Evolutionary conservation across 345 rosid genomes (phyloP).

Genomic region (Heritiera fomes): DNA sequence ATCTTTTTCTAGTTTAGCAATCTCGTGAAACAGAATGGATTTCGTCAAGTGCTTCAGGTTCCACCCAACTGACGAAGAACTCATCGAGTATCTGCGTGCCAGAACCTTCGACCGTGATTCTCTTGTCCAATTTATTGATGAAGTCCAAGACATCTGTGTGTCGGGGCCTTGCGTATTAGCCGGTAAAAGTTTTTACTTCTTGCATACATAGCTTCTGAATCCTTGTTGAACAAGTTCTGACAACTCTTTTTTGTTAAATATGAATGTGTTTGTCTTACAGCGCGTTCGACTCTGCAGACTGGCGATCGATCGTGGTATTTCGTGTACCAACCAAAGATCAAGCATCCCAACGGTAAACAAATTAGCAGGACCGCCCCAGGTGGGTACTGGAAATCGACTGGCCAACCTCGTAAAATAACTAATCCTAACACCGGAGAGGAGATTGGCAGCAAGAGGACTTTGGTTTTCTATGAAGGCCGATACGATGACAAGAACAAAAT

Average conservation of each 20-base stretch:
- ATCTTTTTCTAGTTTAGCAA: not conserved
- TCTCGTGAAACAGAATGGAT: not conserved
- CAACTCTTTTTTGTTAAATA: not conserved
- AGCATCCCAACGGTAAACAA: not conserved
- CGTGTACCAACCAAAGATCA: not conserved
- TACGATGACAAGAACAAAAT: conserved; percentile 1
- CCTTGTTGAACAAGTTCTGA: not conserved
- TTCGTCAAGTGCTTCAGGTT: not conserved
- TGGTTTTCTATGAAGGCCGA: conserved; percentile 14
- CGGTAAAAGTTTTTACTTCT: not conserved
- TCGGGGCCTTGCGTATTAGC: not conserved
- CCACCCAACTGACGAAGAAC: conserved; percentile 10
- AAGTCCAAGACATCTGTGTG: conserved; percentile 5
- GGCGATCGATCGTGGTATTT: not conserved
- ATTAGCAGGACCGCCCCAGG: not conserved
- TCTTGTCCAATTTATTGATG: not conserved
- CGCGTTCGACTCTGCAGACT: not conserved
- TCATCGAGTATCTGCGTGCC: conserved; percentile 1
- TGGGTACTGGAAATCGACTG: conserved; percentile 27
- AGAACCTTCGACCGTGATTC: not conserved
- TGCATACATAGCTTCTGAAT: not conserved
- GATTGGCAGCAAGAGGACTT: conserved; percentile 23
- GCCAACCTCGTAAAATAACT: conserved; percentile 15
- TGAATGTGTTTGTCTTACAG: not conserved
- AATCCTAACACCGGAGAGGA: not conserved